These are phyloP conservation scores for Choanephora cucurbitarum DNA, from an alignment of 371 early-diverging fungal species.

Conservation along the genomic window DNA sequence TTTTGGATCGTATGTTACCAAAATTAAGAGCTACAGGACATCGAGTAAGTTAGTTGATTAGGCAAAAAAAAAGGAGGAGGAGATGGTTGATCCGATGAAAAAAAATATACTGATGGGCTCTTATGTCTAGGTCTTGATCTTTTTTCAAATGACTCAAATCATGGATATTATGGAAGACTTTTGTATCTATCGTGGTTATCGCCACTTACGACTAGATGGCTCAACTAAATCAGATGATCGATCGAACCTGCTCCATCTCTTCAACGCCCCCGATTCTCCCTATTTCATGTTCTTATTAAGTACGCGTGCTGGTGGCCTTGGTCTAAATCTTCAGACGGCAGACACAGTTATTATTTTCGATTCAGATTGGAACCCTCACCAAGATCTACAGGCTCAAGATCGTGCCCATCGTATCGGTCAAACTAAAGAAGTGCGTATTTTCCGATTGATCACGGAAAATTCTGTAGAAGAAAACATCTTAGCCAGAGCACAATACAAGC, in stretches of 20 bases:
- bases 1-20: conserved; percentile 96
- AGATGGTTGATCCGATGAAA: too few relatives aligned
- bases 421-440: conserved; percentile 98
- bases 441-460: conserved; percentile 92
- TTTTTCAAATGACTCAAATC: conserved; percentile 99
- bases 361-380: conserved; percentile 99
- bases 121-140: conserved; percentile 75
- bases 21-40: conserved; percentile 91
- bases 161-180: conserved; percentile 98
- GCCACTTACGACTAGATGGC: conserved; percentile 96
- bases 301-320: conserved; percentile 99
- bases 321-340: conserved; percentile 98
- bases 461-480: conserved; percentile 98
- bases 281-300: conserved; percentile 95
- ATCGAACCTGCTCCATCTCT: conserved; percentile 76
- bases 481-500: conserved; percentile 93
- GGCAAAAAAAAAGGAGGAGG: too few relatives aligned
- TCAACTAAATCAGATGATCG: conserved; percentile 93
- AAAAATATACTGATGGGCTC: too few relatives aligned
- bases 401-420: conserved; percentile 99
- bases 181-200: conserved; percentile 73
- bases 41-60: conserved; percentile 53
- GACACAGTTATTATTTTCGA: conserved; percentile 99
- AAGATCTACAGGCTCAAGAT: conserved; percentile 99
- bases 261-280: conserved; percentile 83